phyloP scores from a whole-genome alignment of 2,329 filamentous ascomycete genomes.

The Apiospora saccharicola region DNA sequence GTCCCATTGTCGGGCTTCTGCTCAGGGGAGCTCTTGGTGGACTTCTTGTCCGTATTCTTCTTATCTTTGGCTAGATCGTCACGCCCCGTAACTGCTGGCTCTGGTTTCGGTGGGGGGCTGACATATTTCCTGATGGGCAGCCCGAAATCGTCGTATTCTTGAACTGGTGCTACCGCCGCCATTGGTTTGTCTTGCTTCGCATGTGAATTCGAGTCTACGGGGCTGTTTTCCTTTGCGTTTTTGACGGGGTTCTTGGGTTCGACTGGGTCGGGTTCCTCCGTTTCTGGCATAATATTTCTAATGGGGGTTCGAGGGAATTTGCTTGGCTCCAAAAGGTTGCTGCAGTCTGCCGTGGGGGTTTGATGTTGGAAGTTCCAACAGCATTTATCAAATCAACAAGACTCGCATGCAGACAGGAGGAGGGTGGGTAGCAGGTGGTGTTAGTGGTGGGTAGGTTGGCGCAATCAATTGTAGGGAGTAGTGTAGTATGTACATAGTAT shows the following conservation, averaged over 20 bases:
- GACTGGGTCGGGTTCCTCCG: slow-evolving; percentile 18
- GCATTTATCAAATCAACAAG: neutral
- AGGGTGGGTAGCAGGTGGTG: neutral
- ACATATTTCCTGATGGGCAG: slow-evolving; percentile 65
- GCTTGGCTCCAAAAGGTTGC: slow-evolving; percentile 10
- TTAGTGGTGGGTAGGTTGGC: slow-evolving; percentile 18
- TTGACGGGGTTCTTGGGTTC: slow-evolving; percentile 32
- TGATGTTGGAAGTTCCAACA: slow-evolving; percentile 1
- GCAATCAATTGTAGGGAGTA: slow-evolving; percentile 19
- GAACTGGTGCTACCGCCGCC: slow-evolving; percentile 41
- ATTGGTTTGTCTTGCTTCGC: slow-evolving; percentile 38
- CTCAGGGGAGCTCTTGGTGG: neutral
- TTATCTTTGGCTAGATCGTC: neutral
- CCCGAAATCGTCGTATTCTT: slow-evolving; percentile 75
- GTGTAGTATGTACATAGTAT: slow-evolving; percentile 6
- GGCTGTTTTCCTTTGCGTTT: slow-evolving; percentile 1
- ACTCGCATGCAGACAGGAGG: slow-evolving; percentile 17
- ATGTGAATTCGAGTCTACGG: slow-evolving; percentile 15
- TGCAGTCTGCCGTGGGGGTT: slow-evolving; percentile 19
- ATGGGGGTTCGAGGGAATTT: neutral
- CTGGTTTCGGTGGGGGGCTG: slow-evolving; percentile 38
- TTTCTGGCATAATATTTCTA: neutral
- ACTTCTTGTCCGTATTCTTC: slow-evolving; percentile 4
- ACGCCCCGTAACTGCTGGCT: neutral
- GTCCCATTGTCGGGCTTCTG: neutral